Evolutionary conservation across 345 rosid genomes (phyloP).

Genomic region (Eucalyptus globulus): DNA sequence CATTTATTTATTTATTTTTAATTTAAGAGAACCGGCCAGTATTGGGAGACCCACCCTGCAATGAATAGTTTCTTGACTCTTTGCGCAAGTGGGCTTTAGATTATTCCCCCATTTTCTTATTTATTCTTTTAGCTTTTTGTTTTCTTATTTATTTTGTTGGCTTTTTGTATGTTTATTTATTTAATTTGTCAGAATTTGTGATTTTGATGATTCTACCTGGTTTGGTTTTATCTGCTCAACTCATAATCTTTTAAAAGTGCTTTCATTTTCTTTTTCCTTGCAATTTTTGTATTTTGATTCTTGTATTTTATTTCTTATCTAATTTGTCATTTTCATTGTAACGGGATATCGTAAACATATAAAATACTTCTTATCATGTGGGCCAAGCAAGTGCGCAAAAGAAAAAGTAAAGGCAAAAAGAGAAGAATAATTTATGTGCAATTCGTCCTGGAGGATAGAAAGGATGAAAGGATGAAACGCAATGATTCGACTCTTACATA

Average conservation of each 20-base stretch:
- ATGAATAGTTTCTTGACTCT: neutral
- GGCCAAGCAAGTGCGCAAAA: neutral
- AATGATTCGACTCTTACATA: neutral
- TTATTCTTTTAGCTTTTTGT: neutral
- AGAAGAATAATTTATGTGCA: neutral
- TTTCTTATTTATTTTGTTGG: neutral
- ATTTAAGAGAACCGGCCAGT: neutral
- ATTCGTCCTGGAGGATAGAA: neutral
- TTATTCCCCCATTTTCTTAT: neutral
- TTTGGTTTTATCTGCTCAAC: neutral
- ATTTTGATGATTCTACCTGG: neutral
- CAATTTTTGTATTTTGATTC: no score
- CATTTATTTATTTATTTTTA: neutral
- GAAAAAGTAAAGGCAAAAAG: neutral
- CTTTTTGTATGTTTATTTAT: neutral
- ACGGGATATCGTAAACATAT: fast-evolving
- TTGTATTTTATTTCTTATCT: neutral
- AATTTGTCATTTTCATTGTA: fast-evolving
- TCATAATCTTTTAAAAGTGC: neutral
- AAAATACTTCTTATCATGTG: neutral
- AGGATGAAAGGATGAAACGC: neutral
- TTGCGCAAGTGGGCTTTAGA: neutral
- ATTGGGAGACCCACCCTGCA: neutral
- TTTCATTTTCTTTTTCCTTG: neutral
- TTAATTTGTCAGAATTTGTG: neutral